Evolutionary conservation across 2,329 filamentous ascomycete genomes (phyloP).

Genomic region (Penicillium fuscoglaucum): DNA sequence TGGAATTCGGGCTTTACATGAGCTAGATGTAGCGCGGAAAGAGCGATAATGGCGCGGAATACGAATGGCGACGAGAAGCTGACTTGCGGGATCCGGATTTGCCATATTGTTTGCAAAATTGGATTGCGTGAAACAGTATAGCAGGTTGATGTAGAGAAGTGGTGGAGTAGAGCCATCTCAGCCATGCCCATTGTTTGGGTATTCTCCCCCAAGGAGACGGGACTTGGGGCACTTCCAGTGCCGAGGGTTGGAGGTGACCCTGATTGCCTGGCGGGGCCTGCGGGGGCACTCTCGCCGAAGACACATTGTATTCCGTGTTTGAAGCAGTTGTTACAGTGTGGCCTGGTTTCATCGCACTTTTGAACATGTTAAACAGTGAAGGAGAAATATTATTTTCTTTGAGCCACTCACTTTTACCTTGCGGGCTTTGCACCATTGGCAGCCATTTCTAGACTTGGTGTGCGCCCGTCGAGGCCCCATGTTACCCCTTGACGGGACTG

Average conservation of each 20-base stretch:
- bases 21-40: constrained; percentile 14
- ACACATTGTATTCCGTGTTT: constrained; percentile 10
- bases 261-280: not conserved
- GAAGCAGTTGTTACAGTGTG: constrained; percentile 15
- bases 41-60: constrained; percentile 15
- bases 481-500: not conserved
- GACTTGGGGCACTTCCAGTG: not conserved
- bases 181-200: constrained; percentile 4
- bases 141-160: constrained; percentile 19
- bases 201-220: not conserved
- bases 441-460: constrained; percentile 11
- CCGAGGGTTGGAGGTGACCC: not conserved
- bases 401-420: constrained; percentile 10
- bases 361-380: not conserved
- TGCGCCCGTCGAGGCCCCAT: constrained; percentile 6
- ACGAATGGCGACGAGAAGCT: constrained; percentile 14
- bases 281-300: not conserved
- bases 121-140: constrained; percentile 15
- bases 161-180: constrained; percentile 17
- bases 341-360: constrained; percentile 15
- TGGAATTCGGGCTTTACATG: constrained; percentile 18
- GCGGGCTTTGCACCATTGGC: constrained; percentile 8
- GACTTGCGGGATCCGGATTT: constrained; percentile 10
- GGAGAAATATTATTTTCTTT: not conserved
- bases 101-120: constrained; percentile 16